Evolutionary conservation across 164 flowering plant genomes (phyloP).

Genomic region (Magnolia changhungtana): DNA sequence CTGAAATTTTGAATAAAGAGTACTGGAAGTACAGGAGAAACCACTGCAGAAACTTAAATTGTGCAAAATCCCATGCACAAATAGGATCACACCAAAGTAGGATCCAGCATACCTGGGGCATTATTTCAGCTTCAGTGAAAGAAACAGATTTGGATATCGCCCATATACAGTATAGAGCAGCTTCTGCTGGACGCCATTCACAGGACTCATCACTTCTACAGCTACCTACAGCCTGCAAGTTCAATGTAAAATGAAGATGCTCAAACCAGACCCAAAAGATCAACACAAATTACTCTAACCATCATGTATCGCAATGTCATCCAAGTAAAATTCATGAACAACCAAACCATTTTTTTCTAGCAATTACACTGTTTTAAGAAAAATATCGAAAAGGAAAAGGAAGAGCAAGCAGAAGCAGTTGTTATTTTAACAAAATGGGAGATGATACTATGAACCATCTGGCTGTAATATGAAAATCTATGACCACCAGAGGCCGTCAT

Average conservation of each 20-base stretch:
- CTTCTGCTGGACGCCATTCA: slow-evolving; percentile 93
- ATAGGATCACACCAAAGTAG: neutral
- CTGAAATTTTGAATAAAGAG: neutral
- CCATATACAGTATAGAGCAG: slow-evolving; percentile 85
- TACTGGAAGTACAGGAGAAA: neutral
- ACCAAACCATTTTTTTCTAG: no score
- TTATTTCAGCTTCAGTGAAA: slow-evolving; percentile 66
- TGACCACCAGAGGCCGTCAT: no score
- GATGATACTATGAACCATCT: no score
- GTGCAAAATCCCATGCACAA: neutral
- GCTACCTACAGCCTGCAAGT: slow-evolving; percentile 50
- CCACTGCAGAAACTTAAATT: neutral
- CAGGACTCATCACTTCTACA: slow-evolving; percentile 42
- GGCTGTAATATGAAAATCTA: no score
- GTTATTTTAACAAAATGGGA: no score
- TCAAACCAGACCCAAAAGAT: slow-evolving; percentile 6
- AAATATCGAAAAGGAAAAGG: no score
- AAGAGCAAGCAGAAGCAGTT: no score
- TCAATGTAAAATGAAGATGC: slow-evolving; percentile 13
- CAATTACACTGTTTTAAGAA: no score
- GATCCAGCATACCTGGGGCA: slow-evolving; percentile 75
- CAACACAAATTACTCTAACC: neutral
- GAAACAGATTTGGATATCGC: slow-evolving; percentile 84
- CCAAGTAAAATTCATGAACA: neutral
- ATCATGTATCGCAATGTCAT: neutral